Evolutionary conservation across 768 basidiomycete species (phyloP), one percentile per base, ranked within the genome.

Genomic region (Lentinus brumalis): DNA sequence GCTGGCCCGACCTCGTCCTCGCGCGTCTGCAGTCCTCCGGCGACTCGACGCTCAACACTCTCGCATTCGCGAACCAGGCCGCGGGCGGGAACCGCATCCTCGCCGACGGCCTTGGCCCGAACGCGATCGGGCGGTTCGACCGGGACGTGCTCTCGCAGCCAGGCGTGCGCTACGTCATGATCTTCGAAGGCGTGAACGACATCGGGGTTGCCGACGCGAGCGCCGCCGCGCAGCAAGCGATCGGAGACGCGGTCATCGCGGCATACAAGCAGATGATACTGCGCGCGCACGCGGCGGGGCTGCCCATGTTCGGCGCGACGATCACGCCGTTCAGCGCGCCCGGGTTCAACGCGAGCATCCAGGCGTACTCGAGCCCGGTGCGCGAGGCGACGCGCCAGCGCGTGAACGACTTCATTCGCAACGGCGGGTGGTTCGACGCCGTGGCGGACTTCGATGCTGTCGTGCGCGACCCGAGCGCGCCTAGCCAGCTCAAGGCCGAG

Each of bases 151-250:
- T 84, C 46, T 64, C 80, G 6, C 81, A 81, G 39, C 70, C 78
- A 30, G 77, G 78, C n/a, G 75, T 81, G 49, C 71, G 71, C 42
- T 82, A 74, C 69, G 78, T 75, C 32, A 78, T 83, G 75, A 77
- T 84, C 65, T 82, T 81, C 69, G 80, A 81, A 65, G 82, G 82
- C 53, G 80, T 82, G 29, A 84, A 83, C 75, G 83, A 83, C 74
- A 81, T 83, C 54, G 82, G 81, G 4, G 73, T 72, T 5, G 78
- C 77, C 5, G 63, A 62, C 8, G 65, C 78, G 32, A 73, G 72
- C n/a, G 50, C 67, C 0, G 72, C 64, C 9, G 71, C 71, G 14
- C 80, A 83, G 70, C 59, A 70, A 44, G 69, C 63, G 26, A 70
- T 81, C 53, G 78, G 73, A 16, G 73, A 78, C 69, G 71, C 70